These are phyloP conservation scores for Aspergillus fumigatiaffinis DNA, from an alignment of 2,329 filamentous ascomycete species.

Conservation along the genomic window DNA sequence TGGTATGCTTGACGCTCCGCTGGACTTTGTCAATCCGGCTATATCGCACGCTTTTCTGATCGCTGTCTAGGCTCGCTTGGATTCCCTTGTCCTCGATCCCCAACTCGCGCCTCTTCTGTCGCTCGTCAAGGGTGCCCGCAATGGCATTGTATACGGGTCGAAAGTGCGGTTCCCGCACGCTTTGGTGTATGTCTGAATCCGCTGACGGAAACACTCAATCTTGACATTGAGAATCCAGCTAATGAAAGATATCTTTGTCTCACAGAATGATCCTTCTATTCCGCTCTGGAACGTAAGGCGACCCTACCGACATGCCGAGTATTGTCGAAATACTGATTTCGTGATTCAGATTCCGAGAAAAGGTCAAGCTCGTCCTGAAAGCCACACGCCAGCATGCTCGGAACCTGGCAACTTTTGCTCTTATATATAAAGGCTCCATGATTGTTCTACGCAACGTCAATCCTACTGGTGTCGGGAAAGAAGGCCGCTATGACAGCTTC, in stretches of 20 bases:
- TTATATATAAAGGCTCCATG: slow-evolving; percentile 83
- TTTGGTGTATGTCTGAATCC: slow-evolving; percentile 60
- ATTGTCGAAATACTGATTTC: slow-evolving; percentile 7
- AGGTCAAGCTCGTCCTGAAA: slow-evolving; percentile 70
- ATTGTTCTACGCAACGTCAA: slow-evolving; percentile 63
- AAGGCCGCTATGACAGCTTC: slow-evolving; percentile 76
- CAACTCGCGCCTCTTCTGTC: slow-evolving; percentile 79
- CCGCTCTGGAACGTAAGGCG: slow-evolving; percentile 73
- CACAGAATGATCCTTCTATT: slow-evolving; percentile 92
- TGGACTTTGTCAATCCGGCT: slow-evolving; percentile 1
- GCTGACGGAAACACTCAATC: not conserved
- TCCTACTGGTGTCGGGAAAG: slow-evolving; percentile 46
- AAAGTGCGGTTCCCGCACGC: slow-evolving; percentile 99
- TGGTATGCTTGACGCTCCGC: slow-evolving; percentile 21
- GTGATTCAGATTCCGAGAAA: slow-evolving; percentile 62
- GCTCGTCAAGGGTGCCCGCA: slow-evolving; percentile 87
- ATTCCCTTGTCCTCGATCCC: slow-evolving; percentile 76
- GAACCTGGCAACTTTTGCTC: slow-evolving; percentile 87
- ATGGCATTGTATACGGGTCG: slow-evolving; percentile 92
- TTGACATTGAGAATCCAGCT: slow-evolving; percentile 5
- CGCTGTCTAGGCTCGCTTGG: slow-evolving; percentile 58
- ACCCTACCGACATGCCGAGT: slow-evolving; percentile 16
- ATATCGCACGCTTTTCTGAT: slow-evolving; percentile 5
- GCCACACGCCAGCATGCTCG: slow-evolving; percentile 86
- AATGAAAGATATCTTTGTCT: slow-evolving; percentile 10